These are phyloP conservation scores for Globisporangium sylvaticum DNA, from an alignment of 352 stramenopile genomes.

Conservation along the genomic window DNA sequence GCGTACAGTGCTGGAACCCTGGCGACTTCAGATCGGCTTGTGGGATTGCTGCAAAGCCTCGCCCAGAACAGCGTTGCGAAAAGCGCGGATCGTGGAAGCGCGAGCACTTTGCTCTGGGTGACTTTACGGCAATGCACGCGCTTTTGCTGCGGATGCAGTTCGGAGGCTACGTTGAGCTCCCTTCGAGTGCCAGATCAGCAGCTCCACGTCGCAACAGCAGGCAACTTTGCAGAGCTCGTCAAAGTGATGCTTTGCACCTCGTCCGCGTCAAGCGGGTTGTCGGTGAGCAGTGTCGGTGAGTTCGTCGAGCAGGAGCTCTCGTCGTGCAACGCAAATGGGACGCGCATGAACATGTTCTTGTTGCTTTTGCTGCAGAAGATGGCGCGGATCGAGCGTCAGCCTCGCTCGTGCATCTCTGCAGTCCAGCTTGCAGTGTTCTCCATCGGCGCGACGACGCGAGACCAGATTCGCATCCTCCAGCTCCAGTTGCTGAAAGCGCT, in stretches of 20 bases:
- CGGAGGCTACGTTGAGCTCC: background rate
- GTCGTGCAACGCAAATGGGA: constrained; percentile 31
- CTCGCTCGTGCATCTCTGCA: constrained; percentile 16
- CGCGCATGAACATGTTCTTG: constrained; percentile 50
- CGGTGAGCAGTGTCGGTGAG: constrained; percentile 22
- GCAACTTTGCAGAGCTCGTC: constrained; percentile 43
- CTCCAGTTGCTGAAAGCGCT: constrained; percentile 47
- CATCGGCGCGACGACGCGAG: constrained; percentile 23
- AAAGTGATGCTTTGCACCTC: constrained; percentile 33
- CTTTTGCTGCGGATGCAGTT: constrained; percentile 45
- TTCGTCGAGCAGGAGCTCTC: constrained; percentile 50
- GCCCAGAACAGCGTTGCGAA: background rate
- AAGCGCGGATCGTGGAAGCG: background rate
- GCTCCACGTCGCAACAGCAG: constrained; percentile 24
- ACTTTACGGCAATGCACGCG: constrained; percentile 56
- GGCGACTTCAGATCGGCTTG: constrained; percentile 17
- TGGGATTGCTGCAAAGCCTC: constrained; percentile 34
- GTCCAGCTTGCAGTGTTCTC: constrained; percentile 44
- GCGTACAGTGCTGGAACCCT: constrained; percentile 27
- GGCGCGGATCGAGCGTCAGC: constrained; percentile 1
- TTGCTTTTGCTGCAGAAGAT: constrained; percentile 51
- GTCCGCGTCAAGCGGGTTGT: background rate
- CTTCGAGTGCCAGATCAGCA: constrained; percentile 6
- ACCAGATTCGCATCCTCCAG: constrained; percentile 45
- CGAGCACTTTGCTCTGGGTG: constrained; percentile 35